Conservation (phyloP, 768 basidiomycete genomes). For the Lyophyllum semitale region DNA sequence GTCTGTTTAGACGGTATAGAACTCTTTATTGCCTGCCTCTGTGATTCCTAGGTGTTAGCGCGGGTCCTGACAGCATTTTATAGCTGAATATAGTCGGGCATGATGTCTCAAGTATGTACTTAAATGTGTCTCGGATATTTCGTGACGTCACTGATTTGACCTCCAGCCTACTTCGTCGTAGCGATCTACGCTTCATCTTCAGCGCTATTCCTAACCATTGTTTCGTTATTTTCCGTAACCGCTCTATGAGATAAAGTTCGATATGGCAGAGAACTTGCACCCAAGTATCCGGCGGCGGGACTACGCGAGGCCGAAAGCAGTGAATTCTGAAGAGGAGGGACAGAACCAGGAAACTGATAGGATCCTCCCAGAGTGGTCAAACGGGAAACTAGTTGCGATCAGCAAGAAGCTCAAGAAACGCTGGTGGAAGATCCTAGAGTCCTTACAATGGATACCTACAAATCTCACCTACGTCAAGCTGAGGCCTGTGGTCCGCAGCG, state of each 20-base stretch:
- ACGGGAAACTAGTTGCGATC: neutral
- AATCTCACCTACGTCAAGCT: conserved; percentile 61
- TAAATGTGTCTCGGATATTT: too few relatives aligned
- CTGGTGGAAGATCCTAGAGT: conserved; percentile 25
- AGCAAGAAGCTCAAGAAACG: neutral
- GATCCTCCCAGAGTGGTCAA: neutral
- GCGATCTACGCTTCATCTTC: too few relatives aligned
- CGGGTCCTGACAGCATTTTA: too few relatives aligned
- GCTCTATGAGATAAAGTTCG: neutral
- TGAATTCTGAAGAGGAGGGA: neutral
- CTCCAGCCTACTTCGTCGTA: too few relatives aligned
- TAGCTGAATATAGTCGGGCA: too few relatives aligned
- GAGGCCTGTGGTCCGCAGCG: conserved; percentile 65
- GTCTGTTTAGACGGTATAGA: neutral
- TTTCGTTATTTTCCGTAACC: neutral
- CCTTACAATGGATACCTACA: conserved; percentile 55
- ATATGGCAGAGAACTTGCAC: neutral
- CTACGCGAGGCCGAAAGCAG: neutral
- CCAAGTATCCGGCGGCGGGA: neutral
- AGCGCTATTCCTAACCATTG: too few relatives aligned
- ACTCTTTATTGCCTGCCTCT: too few relatives aligned
- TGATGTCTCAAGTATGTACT: too few relatives aligned
- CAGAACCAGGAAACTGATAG: neutral
- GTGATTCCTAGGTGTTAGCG: too few relatives aligned
- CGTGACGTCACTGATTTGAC: neutral